phyloP scores from a whole-genome alignment of 2,329 filamentous ascomycete species.

The Leptographium galeiforme region DNA sequence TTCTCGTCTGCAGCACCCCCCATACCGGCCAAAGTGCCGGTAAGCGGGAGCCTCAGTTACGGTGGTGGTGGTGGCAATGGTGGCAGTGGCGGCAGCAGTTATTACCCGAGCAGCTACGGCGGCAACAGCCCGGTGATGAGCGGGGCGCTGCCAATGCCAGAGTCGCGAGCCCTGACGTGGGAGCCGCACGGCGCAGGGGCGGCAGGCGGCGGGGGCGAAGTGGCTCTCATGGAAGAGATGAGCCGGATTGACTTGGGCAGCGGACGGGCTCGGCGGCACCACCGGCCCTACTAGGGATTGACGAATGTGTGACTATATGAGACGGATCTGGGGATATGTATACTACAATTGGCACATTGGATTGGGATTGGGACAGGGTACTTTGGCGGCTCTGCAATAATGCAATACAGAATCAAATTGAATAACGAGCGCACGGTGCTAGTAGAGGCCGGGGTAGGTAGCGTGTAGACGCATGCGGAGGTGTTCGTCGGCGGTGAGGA shows the following conservation, averaged over 20 bases:
- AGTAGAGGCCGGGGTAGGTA: slow-evolving; percentile 44
- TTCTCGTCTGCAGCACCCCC: slow-evolving; percentile 30
- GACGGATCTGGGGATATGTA: neutral
- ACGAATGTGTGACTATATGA: neutral
- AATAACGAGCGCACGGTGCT: slow-evolving; percentile 5
- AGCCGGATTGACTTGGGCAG: slow-evolving; percentile 52
- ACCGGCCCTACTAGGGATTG: slow-evolving; percentile 3
- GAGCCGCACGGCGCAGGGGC: slow-evolving; percentile 13
- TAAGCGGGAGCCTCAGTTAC: slow-evolving; percentile 16
- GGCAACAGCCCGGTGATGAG: slow-evolving; percentile 17
- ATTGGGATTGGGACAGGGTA: neutral
- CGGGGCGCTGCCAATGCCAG: slow-evolving; percentile 13
- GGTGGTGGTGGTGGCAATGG: neutral
- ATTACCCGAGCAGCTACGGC: neutral
- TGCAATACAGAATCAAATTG: too few relatives aligned
- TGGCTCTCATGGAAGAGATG: slow-evolving; percentile 59
- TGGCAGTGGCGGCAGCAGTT: neutral
- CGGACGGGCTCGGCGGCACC: slow-evolving; percentile 39
- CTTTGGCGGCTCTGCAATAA: neutral
- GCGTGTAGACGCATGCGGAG: slow-evolving; percentile 46
- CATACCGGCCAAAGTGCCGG: slow-evolving; percentile 57
- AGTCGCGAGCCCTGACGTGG: slow-evolving; percentile 5
- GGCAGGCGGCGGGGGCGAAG: slow-evolving; percentile 30
- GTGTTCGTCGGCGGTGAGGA: slow-evolving; percentile 51
- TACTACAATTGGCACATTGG: neutral